These are phyloP conservation scores for Neltuma alba DNA, from an alignment of 306 rosid genomes.

Conservation along the genomic window DNA sequence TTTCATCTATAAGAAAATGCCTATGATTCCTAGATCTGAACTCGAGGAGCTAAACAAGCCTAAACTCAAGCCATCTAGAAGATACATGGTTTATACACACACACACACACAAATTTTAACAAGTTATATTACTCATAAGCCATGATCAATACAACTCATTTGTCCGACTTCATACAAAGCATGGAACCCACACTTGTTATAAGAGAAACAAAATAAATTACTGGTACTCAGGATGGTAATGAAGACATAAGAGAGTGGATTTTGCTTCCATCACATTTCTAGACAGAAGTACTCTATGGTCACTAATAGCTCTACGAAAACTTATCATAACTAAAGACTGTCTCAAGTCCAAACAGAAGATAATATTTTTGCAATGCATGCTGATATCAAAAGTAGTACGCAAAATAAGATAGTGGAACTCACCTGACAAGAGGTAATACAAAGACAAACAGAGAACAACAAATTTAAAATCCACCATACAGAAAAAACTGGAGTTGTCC, in stretches of 20 bases:
- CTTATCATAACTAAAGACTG: background rate
- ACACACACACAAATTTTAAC: too few species aligned
- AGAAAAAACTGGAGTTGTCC: background rate
- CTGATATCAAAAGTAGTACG: constrained; percentile 1
- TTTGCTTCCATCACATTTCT: background rate
- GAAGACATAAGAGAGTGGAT: background rate
- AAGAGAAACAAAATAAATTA: background rate
- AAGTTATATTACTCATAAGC: too few species aligned
- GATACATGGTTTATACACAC: background rate
- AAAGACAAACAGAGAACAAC: background rate
- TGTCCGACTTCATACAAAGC: background rate
- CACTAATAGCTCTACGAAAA: background rate
- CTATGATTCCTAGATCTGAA: background rate
- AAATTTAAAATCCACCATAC: background rate
- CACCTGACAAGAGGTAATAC: background rate
- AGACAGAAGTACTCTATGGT: background rate
- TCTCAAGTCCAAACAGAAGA: background rate
- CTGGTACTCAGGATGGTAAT: background rate
- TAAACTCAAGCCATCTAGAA: background rate
- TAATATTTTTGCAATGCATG: background rate
- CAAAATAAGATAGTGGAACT: too few species aligned
- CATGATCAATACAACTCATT: too few species aligned
- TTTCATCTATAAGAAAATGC: background rate
- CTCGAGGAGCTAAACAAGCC: background rate
- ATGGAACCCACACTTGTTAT: background rate